Conservation (phyloP, 179 eudicot species). For the Beta macrorhiza region DNA sequence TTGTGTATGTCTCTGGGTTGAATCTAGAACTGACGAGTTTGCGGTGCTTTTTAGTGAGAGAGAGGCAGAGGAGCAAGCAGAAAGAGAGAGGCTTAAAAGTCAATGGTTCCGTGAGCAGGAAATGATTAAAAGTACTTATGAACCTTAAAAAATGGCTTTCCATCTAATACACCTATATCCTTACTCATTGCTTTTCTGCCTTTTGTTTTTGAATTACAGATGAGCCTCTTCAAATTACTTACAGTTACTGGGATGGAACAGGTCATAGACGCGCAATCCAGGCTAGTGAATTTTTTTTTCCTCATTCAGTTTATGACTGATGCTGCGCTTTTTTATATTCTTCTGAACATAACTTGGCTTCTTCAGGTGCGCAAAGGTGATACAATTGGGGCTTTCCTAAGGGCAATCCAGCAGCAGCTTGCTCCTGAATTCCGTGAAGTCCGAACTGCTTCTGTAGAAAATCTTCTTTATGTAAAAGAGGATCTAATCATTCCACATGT, state of each 20-base stretch:
- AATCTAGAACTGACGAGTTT: conserved; percentile 34
- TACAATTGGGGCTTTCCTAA: conserved; percentile 81
- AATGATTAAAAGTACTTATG: conserved; percentile 65
- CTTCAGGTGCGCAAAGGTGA: conserved; percentile 94
- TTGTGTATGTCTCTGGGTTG: conserved; percentile 21
- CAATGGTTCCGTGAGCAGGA: conserved; percentile 84
- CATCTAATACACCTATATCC: not conserved
- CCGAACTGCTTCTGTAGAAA: conserved; percentile 92
- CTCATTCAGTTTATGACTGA: not conserved
- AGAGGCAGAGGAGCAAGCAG: conserved; percentile 95
- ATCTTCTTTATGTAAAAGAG: conserved; percentile 94
- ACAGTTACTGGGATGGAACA: conserved; percentile 97
- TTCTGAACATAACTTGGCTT: conserved; percentile 8
- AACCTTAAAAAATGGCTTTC: not conserved
- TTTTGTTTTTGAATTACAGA: conserved; percentile 38
- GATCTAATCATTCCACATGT: conserved; percentile 98
- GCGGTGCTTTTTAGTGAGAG: conserved; percentile 73
- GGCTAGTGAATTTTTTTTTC: conserved; percentile 37
- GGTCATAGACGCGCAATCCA: conserved; percentile 88
- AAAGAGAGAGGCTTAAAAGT: conserved; percentile 79
- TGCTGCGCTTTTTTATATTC: not conserved
- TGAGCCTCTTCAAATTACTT: conserved; percentile 95
- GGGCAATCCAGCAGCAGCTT: conserved; percentile 96
- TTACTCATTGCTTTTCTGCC: conserved; percentile 13
- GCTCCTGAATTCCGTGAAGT: conserved; percentile 96